Evolutionary conservation across 108 stramenopile species (phyloP), one percentile per base, ranked within the genome.

Genomic region (Conticribra weissflogii): DNA sequence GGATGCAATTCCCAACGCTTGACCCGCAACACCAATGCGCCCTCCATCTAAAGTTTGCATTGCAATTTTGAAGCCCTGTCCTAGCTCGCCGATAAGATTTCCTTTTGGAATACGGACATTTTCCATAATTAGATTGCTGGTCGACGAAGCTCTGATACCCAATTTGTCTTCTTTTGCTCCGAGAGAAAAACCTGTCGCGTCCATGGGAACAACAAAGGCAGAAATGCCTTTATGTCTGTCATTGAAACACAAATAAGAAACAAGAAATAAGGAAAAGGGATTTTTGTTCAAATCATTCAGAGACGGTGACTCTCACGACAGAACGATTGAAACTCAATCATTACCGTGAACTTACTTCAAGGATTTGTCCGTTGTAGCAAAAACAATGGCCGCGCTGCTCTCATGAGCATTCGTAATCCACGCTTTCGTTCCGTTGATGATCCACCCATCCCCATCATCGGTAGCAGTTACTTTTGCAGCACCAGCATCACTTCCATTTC

Each of bases 381-480:
- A 98, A 5, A 98, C 95, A 51, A 98, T 88, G 14, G 96, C 93
- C 0, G 93, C 91, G 59, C 83, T 62, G 7, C 97, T 84, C 68
- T 97, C 97, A 66, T 96, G 85, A 5, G 98, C 97, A 81, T 98
- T 98, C 28, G 96, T 97, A 77, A 98, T 98, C 98, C 98, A 98
- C 21, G 98, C 98, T 83, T 98, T 98, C 62, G 95, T 96, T n/a
- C 98, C 98, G 78, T 97, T 96, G 25, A 98, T 71, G 50, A 96
- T 84, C 91, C 91, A 98, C 50, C 86, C 84, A 64, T 90, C 91
- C 7, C 95, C 95, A 67, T 94, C 93, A 22, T 80, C 74, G 31
- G 76, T 90, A 12, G 98, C 98, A 3, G 96, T 97, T 5, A 96
- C 96, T 25, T 83, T 62, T 7, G 98, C 98, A 1, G 98, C 98